Base-by-base conservation (phyloP, 1,139 yeast genomes). In the Kurtzmaniella quercitrusa region DNA sequence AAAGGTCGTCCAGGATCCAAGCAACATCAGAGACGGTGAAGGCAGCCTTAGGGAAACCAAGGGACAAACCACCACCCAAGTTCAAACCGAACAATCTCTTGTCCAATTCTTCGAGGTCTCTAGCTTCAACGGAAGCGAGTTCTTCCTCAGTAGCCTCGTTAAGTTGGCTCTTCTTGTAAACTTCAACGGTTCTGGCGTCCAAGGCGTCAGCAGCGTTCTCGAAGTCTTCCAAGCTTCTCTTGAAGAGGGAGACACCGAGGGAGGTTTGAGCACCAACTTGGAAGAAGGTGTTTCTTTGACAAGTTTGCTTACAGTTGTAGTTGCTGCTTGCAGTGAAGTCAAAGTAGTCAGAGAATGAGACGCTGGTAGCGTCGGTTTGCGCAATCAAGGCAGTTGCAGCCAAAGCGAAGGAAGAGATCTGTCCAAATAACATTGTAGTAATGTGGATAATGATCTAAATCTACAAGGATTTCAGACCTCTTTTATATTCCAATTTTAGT, bases 11-110 rank as follows among this genome's bases (percentile, higher is more conserved):
- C 27, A 46, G 42, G 23, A 57, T 56, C 39, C 34, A 52, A 12
- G 46, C 49, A 40, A 57, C 54, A 39, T 55, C 56, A 14, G 55
- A 47, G 16, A 57, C 58, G 31, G 55, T 48, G 44, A 57, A 53
- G 25, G 55, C 50, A 6, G 60, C 62, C 48, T 52, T 55, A 27
- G 62, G 62, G 42, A 50, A 34, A 21, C 38, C 38, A 36, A 36
- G 37, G 15, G 36, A 15, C 8, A 33, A 17, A 11, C 19, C 36
- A 17, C 17, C 36, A 33, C 36, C 36, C 8, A 33, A 11, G 11
- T 11, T 11, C 5, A 15, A 5, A 33, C 17, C 19, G 12, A 15
- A 54, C 4, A 12, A 47, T 45, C 53, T 46, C 45, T 44, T 47
- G 34, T 45, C 48, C 36, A 31, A 31, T 23, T 40, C 44, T 3